Conservation (phyloP, 768 basidiomycete species). For the Mycena rosella region DNA sequence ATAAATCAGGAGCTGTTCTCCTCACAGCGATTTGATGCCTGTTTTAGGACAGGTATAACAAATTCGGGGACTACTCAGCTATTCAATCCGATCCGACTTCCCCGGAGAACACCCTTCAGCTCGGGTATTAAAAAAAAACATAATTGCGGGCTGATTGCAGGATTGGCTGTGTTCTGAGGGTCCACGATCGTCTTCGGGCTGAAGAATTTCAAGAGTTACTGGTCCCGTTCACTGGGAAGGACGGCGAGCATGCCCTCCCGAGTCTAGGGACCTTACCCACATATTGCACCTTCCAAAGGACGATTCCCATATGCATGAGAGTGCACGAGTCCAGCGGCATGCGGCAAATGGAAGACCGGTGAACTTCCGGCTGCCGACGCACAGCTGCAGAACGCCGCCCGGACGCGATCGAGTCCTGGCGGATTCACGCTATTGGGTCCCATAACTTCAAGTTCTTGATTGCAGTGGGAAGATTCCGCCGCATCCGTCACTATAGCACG, state of each 20-base stretch:
- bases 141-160: too few relatives aligned
- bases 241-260: too few relatives aligned
- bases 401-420: background rate
- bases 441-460: background rate
- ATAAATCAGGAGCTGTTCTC: too few relatives aligned
- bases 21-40: too few relatives aligned
- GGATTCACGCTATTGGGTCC: background rate
- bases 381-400: background rate
- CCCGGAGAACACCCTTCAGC: too few relatives aligned
- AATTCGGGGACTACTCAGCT: too few relatives aligned
- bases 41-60: too few relatives aligned
- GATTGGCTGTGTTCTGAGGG: slow-evolving; percentile 13
- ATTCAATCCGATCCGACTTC: too few relatives aligned
- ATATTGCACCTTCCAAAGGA: too few relatives aligned
- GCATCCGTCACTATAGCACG: background rate
- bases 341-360: background rate
- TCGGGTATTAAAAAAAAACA: too few relatives aligned
- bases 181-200: background rate
- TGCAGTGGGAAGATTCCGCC: background rate
- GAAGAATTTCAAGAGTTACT: background rate
- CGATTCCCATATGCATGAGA: background rate
- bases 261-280: too few relatives aligned
- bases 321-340: background rate
- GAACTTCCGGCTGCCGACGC: background rate
- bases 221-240: background rate